Evolutionary conservation across 108 stramenopile genomes (phyloP), one percentile per base, ranked within the genome.

Genomic region (Aureococcus anophagefferens): DNA sequence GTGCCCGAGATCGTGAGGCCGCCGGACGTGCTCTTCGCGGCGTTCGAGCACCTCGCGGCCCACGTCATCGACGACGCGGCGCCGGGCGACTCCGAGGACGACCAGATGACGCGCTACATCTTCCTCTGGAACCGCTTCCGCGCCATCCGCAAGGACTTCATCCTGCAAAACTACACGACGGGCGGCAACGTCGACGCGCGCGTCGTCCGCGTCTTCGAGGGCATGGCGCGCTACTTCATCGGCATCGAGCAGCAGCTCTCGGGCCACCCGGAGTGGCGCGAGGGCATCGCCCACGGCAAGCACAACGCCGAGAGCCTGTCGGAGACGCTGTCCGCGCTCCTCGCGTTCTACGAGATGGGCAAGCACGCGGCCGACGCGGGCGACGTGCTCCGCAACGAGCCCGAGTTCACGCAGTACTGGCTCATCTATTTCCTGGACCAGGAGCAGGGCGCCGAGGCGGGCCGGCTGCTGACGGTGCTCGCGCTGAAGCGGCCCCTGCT

Each of bases 41-140:
- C 65, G 7, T 65, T 85, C 31, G 68, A 30, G 68, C 30, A 44
- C 14, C 37, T 44, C 33, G 28, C 3, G 0, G 68, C 35, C 62
- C 35, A 89, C 68, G 85, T 90, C 35, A 77, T 93, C 67, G 92
- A 93, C 63, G 66, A 76, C 16, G 85, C 86, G 32, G 85, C 86
- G 66, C n/a, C n/a, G n/a, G 86, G 82, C 3, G 91, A 89, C 70
- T 65, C 90, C 0, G 90, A 91, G 72, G 93, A 80, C 62, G 72
- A 76, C 30, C 80, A 87, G 29, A 77, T 94, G 30, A 91, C 91
- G 72, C 90, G 91, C 11, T 92, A 94, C 77, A 86, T 88, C 65
- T 94, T 94, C 64, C 86, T 94, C 67, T 94, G 91, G 91, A 89
- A 94, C 81, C 74, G 93, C 29, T 89, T 89, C 30, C 80, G 90